Conservation (phyloP, 441 rosid species). For the Oxalis stricta region DNA sequence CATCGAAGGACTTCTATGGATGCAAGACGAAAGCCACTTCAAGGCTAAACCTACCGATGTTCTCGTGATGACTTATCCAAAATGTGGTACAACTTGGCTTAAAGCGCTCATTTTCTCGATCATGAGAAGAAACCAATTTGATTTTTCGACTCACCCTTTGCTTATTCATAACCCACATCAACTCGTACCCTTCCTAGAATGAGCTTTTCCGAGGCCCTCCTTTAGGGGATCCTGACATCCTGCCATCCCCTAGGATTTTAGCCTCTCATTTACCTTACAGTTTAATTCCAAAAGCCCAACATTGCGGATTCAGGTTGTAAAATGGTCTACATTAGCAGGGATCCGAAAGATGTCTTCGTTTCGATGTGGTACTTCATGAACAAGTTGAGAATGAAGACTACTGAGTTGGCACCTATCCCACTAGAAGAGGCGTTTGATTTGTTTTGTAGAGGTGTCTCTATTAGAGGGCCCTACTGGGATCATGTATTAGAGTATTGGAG, state of each 20-base stretch:
- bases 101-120: constrained; percentile 29
- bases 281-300: background rate
- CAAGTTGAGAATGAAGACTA: background rate
- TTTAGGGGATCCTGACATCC: background rate
- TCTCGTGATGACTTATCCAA: constrained; percentile 21
- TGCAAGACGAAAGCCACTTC: constrained; percentile 9
- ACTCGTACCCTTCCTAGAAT: constrained; percentile 22
- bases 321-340: constrained; percentile 12
- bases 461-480: constrained; percentile 18
- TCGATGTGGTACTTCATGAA: constrained; percentile 1
- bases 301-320: constrained; percentile 4
- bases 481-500: constrained; percentile 15
- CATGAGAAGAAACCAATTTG: constrained; percentile 10
- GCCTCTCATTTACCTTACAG: constrained; percentile 10
- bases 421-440: constrained; percentile 10
- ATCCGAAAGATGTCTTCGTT: constrained; percentile 12
- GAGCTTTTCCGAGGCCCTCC: background rate
- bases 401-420: background rate
- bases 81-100: constrained; percentile 39
- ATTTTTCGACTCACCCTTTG: constrained; percentile 15
- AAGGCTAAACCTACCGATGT: constrained; percentile 13
- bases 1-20: constrained; percentile 11
- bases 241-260: too few species aligned
- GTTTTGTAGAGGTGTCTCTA: constrained; percentile 5
- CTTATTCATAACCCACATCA: constrained; percentile 23